phyloP scores from a whole-genome alignment of 2,329 filamentous ascomycete genomes.

The Orbilia brochopaga region DNA sequence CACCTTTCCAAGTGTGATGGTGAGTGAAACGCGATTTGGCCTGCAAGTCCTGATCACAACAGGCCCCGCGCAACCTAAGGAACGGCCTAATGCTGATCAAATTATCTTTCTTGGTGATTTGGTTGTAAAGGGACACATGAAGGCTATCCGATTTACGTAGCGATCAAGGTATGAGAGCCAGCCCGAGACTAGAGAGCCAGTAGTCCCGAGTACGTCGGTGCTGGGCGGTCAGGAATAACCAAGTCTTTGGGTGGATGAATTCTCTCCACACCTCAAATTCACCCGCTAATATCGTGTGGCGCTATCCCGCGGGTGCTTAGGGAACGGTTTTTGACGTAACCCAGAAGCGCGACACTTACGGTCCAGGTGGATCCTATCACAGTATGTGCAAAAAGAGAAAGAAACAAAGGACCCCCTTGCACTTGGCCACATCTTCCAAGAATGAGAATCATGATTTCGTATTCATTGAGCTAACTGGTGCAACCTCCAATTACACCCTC shows the following conservation, averaged over 20 bases:
- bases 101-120: not conserved
- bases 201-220: no score
- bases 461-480: slow-evolving; percentile 3
- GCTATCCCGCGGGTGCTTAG: slow-evolving; percentile 59
- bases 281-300: slow-evolving; percentile 17
- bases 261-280: not conserved
- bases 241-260: not conserved
- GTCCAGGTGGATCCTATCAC: slow-evolving; percentile 79
- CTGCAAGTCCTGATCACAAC: slow-evolving; percentile 1
- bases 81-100: not conserved
- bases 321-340: slow-evolving; percentile 94
- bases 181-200: no score
- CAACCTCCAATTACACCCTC: slow-evolving; percentile 6
- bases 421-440: slow-evolving; percentile 4
- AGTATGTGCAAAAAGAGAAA: slow-evolving; percentile 68
- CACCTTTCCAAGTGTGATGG: slow-evolving; percentile 83
- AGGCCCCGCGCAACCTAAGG: not conserved
- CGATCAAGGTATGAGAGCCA: slow-evolving; percentile 69
- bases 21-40: slow-evolving; percentile 60
- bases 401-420: not conserved
- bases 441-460: no score
- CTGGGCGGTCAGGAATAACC: not conserved
- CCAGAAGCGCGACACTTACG: slow-evolving; percentile 76
- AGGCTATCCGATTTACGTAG: slow-evolving; percentile 63
- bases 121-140: slow-evolving; percentile 34